Evolutionary conservation across 2,329 filamentous ascomycete species (phyloP), one percentile per base, ranked within the genome.

Genomic region (Pseudocercospora fijiensis): DNA sequence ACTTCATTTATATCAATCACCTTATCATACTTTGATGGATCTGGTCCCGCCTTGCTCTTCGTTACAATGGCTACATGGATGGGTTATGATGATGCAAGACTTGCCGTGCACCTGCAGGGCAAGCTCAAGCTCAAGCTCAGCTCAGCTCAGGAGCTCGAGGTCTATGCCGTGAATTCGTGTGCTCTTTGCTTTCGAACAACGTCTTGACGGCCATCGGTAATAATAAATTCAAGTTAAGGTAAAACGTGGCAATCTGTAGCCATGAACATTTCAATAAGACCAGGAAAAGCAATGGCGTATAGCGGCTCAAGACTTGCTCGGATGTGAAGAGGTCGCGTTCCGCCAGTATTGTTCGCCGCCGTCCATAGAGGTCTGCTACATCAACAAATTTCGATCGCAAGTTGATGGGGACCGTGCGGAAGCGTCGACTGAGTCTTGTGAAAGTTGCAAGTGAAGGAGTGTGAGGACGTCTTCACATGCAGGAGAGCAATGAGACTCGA

Each of bases 51-150:
- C 26, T 26, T 27, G 22, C 22, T 53, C 49, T 53, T 53, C 49
- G 24, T 27, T 28, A 26, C 49, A 26, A 53, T 53, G 49, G 22
- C 16, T 24, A 27, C 49, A 52, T 52, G 49, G 24, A 52, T 52
- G 49, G 49, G 20, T 37, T n/a, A 47, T 61, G 28, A 59, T 64
- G 62, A 64, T 64, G 62, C 62, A 64, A 63, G 59, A 26, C n/a
- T 59, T 33, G 55, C 49, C 61, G 37, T 59, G 61, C 61, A 55
- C 56, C 20, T 28, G 37, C 33, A 27, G 30, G 28, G 20, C 16
- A 26, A 26, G 49, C 49, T 27, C 41, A 5, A 45, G 41, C 41
- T 47, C 18, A n/a, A n/a, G n/a, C n/a, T n/a, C n/a, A n/a, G n/a
- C n/a, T n/a, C n/a, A n/a, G n/a, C n/a, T n/a, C 18, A 49, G 45